Evolutionary conservation across 208 protist genomes (phyloP), one percentile per base, ranked within the genome.

Genomic region (Plasmodiophora brassicae): DNA sequence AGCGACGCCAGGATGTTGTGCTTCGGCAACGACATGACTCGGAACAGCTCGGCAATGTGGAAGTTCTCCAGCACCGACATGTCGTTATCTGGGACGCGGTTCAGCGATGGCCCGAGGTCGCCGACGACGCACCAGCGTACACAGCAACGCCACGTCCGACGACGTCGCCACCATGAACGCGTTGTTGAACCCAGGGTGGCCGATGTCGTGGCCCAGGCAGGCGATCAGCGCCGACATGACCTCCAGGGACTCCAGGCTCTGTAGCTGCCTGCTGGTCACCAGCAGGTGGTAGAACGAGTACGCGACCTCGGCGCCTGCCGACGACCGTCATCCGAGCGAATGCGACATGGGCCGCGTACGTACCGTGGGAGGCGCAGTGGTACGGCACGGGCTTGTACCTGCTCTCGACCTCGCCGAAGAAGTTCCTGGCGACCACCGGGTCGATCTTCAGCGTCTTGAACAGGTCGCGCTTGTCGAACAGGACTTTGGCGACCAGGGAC

Each of bases 11-110:
- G 38, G 32, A 91, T 41, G 35, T 89, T 25, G 28, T 38, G 35
- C 35, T 36, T 20, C 1, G 20, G 53, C 43, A 14, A 0, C 0
- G 85, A 90, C 14, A 91, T 25, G 0, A 90, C 8, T 28, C 72
- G 54, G 0, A 91, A 57, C 38, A 85, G 20, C 25, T 43, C 10
- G 25, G 89, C 54, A n/a, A 71, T 35, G 65, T 89, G 87, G 44
- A 90, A 50, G 39, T 90, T 91, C 88, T 91, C 90, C 25, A 91
- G 35, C 36, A 90, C 45, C 0, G 89, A 91, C 22, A 14, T 90
- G 46, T 91, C 89, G 44, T 87, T 91, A 85, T 90, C n/a, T n/a
- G n/a, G n/a, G n/a, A n/a, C n/a, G n/a, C n/a, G n/a, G n/a, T n/a
- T n/a, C n/a, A n/a, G n/a, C n/a, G n/a, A n/a, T n/a, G n/a, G n/a